phyloP scores from a whole-genome alignment of 306 rosid genomes.

The Quercus suber region DNA sequence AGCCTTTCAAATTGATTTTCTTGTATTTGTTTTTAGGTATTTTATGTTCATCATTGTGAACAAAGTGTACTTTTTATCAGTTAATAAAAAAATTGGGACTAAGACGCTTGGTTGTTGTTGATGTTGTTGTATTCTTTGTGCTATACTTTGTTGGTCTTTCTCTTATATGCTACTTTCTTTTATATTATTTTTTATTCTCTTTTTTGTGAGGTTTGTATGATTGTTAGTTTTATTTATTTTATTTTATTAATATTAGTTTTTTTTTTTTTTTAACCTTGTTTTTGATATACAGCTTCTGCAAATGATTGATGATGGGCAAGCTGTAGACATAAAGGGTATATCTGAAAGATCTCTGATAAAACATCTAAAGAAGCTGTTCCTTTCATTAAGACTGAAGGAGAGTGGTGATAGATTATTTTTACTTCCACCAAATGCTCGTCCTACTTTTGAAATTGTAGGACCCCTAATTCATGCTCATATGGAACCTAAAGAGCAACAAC shows the following conservation, averaged over 20 bases:
- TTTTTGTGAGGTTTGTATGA: too few relatives aligned
- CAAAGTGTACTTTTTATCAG: too few relatives aligned
- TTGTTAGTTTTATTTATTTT: neutral
- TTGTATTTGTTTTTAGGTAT: too few relatives aligned
- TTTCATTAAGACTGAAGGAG: slow-evolving; percentile 64
- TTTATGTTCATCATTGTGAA: too few relatives aligned
- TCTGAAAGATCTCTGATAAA: slow-evolving; percentile 60
- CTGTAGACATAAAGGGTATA: slow-evolving; percentile 86
- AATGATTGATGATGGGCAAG: slow-evolving; percentile 95
- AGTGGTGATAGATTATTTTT: slow-evolving; percentile 66
- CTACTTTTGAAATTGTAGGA: slow-evolving; percentile 75
- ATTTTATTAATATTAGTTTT: neutral
- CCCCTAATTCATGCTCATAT: slow-evolving; percentile 43
- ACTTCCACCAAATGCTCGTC: slow-evolving; percentile 56
- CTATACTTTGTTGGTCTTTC: too few relatives aligned
- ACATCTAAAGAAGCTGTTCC: slow-evolving; percentile 70
- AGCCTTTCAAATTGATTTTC: too few relatives aligned
- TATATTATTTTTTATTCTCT: too few relatives aligned
- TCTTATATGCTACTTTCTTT: too few relatives aligned
- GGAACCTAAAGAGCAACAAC: slow-evolving; percentile 26
- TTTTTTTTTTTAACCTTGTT: neutral
- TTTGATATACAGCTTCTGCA: slow-evolving; percentile 58
- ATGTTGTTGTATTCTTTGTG: too few relatives aligned
- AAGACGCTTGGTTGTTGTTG: too few relatives aligned
- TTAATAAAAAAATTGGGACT: too few relatives aligned